Conservation (phyloP, 352 stramenopile genomes). For the Pythium phragmitis region DNA sequence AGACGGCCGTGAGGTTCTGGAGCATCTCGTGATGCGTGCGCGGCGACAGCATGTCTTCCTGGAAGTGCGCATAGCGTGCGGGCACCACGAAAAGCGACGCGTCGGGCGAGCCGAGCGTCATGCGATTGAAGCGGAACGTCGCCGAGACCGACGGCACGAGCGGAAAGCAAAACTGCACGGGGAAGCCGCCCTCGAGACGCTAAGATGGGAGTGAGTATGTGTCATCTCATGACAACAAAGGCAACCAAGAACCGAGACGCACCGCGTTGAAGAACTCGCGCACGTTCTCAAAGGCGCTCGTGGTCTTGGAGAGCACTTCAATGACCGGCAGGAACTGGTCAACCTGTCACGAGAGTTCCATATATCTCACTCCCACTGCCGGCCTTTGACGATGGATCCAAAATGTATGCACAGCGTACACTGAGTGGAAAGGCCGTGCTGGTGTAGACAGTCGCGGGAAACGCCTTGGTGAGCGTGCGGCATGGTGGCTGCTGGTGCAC, state of each 20-base stretch:
- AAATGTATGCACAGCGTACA: conserved; percentile 25
- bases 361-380: background rate
- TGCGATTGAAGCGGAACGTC: conserved; percentile 54
- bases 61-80: conserved; percentile 29
- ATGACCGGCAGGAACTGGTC: conserved; percentile 62
- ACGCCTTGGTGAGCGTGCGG: conserved; percentile 50
- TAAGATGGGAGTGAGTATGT: conserved; percentile 14
- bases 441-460: conserved; percentile 58
- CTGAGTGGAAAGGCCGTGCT: conserved; percentile 59
- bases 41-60: conserved; percentile 51
- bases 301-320: conserved; percentile 69
- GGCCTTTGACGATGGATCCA: background rate
- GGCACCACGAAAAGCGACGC: conserved; percentile 36
- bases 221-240: background rate
- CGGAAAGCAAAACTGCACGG: conserved; percentile 70
- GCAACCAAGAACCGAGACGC: conserved; percentile 7
- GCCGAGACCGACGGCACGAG: conserved; percentile 61
- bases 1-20: conserved; percentile 52
- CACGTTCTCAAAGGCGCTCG: conserved; percentile 57
- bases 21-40: conserved; percentile 60
- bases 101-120: conserved; percentile 43
- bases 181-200: conserved; percentile 52
- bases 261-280: conserved; percentile 63
- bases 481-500: conserved; percentile 47
- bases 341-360: conserved; percentile 28